phyloP scores from a whole-genome alignment of 108 stramenopile genomes.

The Fistulifera solaris region DNA sequence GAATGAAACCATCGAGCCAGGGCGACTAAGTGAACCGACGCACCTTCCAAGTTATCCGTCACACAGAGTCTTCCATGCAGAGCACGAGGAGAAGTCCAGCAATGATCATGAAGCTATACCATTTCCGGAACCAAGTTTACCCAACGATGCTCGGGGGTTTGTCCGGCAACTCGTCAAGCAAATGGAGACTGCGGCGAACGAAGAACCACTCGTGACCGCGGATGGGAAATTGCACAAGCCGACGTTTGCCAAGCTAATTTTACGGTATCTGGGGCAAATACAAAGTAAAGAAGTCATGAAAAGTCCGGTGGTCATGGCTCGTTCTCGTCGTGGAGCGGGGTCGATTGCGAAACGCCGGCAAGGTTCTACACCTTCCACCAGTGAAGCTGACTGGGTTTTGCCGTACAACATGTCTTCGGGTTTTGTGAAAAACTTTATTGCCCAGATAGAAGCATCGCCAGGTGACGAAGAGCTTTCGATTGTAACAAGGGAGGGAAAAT shows the following conservation, averaged over 20 bases:
- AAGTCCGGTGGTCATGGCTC: not conserved
- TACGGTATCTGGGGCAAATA: slow-evolving; percentile 3
- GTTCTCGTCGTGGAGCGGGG: not conserved
- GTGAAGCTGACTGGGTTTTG: not conserved
- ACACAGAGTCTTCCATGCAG: not conserved
- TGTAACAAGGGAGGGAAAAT: too few relatives aligned
- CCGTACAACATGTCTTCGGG: not conserved
- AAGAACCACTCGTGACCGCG: not conserved
- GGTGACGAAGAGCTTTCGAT: too few relatives aligned
- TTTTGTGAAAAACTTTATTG: not conserved
- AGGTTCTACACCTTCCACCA: not conserved
- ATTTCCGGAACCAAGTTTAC: not conserved
- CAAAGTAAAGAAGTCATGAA: not conserved
- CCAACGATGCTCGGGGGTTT: not conserved
- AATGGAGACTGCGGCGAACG: not conserved
- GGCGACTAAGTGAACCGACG: not conserved
- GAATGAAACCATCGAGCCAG: not conserved
- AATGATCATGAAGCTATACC: not conserved
- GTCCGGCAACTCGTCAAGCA: not conserved
- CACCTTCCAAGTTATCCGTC: not conserved
- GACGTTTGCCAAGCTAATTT: slow-evolving; percentile 6
- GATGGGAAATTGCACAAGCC: slow-evolving; percentile 13
- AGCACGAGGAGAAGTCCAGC: not conserved
- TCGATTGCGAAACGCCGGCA: too few relatives aligned
- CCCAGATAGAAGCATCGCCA: not conserved